Base-by-base conservation (phyloP, 2,329 filamentous ascomycete genomes). In the Aspergillus sp. region DNA sequence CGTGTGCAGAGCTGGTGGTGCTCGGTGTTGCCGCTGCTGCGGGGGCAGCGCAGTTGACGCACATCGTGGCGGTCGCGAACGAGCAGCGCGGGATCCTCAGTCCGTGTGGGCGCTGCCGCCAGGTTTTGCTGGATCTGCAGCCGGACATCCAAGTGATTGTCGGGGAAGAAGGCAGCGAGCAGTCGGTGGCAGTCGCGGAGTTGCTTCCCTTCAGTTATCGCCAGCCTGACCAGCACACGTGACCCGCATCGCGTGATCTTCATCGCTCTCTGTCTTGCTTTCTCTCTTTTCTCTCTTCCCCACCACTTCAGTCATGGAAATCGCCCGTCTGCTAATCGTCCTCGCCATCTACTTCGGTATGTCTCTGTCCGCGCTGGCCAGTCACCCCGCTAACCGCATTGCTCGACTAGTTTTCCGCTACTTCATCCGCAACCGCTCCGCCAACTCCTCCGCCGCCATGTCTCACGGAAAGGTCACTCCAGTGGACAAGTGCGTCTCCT, bases 401-500 rank as follows among this genome's bases (percentile, higher is more conserved):
- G 49, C 3, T 40, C 2, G 6, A 17, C 14, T 31, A 65, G 63
- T 51, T 9, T 52, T 65, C 54, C 62, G 62, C 17, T 57, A 57
- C 49, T 45, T 64, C 23, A 55, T 62, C 49, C 44, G 56, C 24
- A 56, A 47, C 41, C 63, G 62, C 44, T 39, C 46, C 27, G 56
- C 33, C 53, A 56, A 49, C 48, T 55, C 59, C 46, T 39, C 58
- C 41, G 48, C 67, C 57, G 70, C 64, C 52, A 69, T 67, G 66
- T 56, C 70, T 23, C 70, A 73, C 64, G 72, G 71, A 62, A 74
- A 73, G 53, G 72, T 74, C n/a, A 65, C 66, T 55, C 64, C 70
- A 56, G 66, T 74, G 14, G 72, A 74, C 66, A 73, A 72, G 72
- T 74, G 64, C 57, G 66, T 23, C 9, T 46, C 24, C 31, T 14